A percentile compares a stretch with the other conserved stretches of the same genome.
phyloP scores from a whole-genome alignment of 2,329 filamentous ascomycete species.

The Xylogone sp. region DNA sequence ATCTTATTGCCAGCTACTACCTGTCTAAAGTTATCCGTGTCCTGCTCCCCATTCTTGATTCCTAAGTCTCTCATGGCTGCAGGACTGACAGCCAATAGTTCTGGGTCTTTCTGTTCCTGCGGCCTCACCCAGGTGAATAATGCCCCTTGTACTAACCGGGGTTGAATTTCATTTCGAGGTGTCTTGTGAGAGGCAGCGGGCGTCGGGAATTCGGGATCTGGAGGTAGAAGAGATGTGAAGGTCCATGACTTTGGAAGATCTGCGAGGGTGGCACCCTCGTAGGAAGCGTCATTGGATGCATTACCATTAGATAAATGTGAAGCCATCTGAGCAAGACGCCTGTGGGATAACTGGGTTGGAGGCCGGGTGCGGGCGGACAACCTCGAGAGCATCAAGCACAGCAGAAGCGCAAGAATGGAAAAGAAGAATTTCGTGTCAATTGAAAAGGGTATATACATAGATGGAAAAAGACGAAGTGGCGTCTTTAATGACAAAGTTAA shows the following conservation, averaged over 20 bases:
- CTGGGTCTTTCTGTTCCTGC: constrained; percentile 64
- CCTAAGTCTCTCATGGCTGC: constrained; percentile 79
- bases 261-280: constrained; percentile 34
- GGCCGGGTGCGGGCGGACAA: constrained; percentile 11
- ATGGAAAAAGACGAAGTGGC: background rate
- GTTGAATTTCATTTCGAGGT: constrained; percentile 70
- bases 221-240: constrained; percentile 64
- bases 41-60: constrained; percentile 63
- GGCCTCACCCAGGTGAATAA: constrained; percentile 90
- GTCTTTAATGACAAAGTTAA: background rate
- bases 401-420: background rate
- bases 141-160: constrained; percentile 79
- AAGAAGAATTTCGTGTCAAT: background rate
- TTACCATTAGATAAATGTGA: constrained; percentile 33
- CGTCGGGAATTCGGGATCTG: constrained; percentile 76
- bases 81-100: constrained; percentile 77
- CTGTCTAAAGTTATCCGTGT: constrained; percentile 70
- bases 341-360: constrained; percentile 22
- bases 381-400: constrained; percentile 24
- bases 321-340: constrained; percentile 41
- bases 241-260: constrained; percentile 63
- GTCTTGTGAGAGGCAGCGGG: constrained; percentile 78
- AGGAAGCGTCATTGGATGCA: constrained; percentile 13
- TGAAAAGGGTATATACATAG: background rate
- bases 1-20: constrained; percentile 80